These are phyloP conservation scores for Huntiella savannae DNA, from an alignment of 2,329 filamentous ascomycete genomes.

Conservation along the genomic window DNA sequence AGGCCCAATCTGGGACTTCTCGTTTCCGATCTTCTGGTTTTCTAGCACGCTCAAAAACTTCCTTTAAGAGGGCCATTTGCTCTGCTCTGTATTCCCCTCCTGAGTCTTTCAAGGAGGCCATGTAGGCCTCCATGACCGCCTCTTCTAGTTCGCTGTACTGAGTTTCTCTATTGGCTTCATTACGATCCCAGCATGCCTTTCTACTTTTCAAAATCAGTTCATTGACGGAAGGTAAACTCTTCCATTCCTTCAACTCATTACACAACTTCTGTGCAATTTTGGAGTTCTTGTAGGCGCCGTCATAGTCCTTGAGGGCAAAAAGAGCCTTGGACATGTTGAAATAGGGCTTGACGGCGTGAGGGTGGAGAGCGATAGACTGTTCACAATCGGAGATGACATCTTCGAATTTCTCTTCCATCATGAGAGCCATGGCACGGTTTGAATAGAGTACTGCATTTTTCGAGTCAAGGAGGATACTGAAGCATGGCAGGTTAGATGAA, in stretches of 20 bases:
- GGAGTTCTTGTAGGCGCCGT: constrained; percentile 42
- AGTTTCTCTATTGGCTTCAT: constrained; percentile 38
- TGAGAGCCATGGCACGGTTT: constrained; percentile 68
- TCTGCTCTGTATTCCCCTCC: background rate
- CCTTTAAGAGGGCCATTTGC: constrained; percentile 18
- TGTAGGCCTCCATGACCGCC: constrained; percentile 23
- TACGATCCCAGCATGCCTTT: constrained; percentile 62
- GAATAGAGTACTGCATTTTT: constrained; percentile 66
- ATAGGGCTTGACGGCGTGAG: constrained; percentile 57
- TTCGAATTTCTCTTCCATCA: constrained; percentile 56
- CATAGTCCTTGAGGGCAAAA: constrained; percentile 42
- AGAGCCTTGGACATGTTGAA: constrained; percentile 74
- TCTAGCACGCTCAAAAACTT: constrained; percentile 34
- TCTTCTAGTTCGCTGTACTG: constrained; percentile 28
- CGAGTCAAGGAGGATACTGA: constrained; percentile 58
- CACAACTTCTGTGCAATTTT: constrained; percentile 58
- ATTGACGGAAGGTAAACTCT: constrained; percentile 52
- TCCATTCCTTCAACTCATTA: constrained; percentile 35
- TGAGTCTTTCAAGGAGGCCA: no score
- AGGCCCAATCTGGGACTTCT: constrained; percentile 54
- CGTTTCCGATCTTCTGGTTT: constrained; percentile 26
- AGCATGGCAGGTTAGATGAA: background rate
- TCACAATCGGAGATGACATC: constrained; percentile 61
- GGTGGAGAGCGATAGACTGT: constrained; percentile 49
- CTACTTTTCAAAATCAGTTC: constrained; percentile 60